Evolutionary conservation across 75 land plant species (phyloP), one percentile per base, ranked within the genome.

Genomic region (Ceratopteris richardii): DNA sequence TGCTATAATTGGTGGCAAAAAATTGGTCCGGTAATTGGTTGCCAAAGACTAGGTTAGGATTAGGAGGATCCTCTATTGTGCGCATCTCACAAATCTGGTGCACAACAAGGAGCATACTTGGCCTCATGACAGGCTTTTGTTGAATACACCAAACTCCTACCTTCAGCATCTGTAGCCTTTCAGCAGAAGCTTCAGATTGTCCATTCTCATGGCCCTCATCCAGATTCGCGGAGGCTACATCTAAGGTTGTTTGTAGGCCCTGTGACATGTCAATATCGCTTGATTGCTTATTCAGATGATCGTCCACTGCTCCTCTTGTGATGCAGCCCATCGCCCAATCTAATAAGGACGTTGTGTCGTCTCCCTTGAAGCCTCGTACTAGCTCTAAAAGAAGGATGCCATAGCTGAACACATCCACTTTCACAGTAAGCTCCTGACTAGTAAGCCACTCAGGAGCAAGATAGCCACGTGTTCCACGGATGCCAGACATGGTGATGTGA

Each of bases 121-220:
- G 80, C 29, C 80, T 58, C 26, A 51, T 60, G 6, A 18, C 11
- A 31, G 31, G 29, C 41, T 78, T 67, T 25, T 50, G 44, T 24
- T 78, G 76, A 21, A 78, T 54, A 54, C 80, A 78, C 80, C 76
- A 68, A 0, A 71, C 41, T 12, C 73, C 81, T 12, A 79, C 44
- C 50, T 29, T 69, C 28, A 73, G 48, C 59, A 68, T 46, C n/a
- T 62, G 47, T 36, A 68, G 2, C 0, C 57, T 67, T 53, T 68
- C 58, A 21, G 23, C 23, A 37, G 46, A 52, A 17, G 29, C 51
- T 28, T 67, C 27, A 23, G 55, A 3, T n/a, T 12, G 9, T 44
- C 48, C 18, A 64, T 65, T 12, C 60, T 39, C 30, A 77, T 21
- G 30, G 67, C 76, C 26, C 23, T 0, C 21, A 66, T 10, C 25